Evolutionary conservation across 2,329 filamentous ascomycete genomes (phyloP), one percentile per base, ranked within the genome.

Genomic region (Zasmidium cellare): DNA sequence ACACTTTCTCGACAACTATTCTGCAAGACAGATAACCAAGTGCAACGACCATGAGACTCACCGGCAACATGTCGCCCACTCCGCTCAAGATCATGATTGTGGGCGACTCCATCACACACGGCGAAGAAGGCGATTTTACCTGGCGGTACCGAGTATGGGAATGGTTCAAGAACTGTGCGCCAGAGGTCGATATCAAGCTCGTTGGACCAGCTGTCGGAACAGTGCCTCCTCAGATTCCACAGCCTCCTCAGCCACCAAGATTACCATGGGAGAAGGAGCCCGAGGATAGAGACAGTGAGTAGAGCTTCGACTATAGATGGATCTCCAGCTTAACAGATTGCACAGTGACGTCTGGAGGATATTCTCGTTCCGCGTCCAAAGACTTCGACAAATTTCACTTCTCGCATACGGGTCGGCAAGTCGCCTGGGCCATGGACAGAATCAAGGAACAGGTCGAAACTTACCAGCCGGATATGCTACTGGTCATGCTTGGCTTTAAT

Each of bases 141-240:
- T 79, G 76, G 77, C 69, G 76, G 9, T 79, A 74, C 51, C 70
- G 75, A 3, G 61, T 79, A 12, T 77, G 72, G 70, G 55, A 77
- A 49, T 79, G 76, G 76, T 69, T 77, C 51, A 59, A 59, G 1
- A 41, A 50, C 14, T 58, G 72, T 22, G 28, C 53, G 3, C 52
- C 71, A 28, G 25, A 59, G 45, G 63, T 71, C 11, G 51, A 64
- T 12, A 74, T 76, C 50, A 71, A 72, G 12, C 64, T 64, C 20
- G 63, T 65, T 3, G 76, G 76, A 11, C 75, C 74, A 2, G 12
- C 24, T 49, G 46, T 46, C 7, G 55, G 55, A 1, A 48, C 56
- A 56, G 75, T 20, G 71, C 74, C 6, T 75, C 69, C 65, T 65
- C 56, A 20, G 71, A 74, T 49, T 75, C 74, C 50, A 35, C 41